Evolutionary conservation across 2,329 filamentous ascomycete genomes (phyloP).

Genomic region (Aspergillus awamori): DNA sequence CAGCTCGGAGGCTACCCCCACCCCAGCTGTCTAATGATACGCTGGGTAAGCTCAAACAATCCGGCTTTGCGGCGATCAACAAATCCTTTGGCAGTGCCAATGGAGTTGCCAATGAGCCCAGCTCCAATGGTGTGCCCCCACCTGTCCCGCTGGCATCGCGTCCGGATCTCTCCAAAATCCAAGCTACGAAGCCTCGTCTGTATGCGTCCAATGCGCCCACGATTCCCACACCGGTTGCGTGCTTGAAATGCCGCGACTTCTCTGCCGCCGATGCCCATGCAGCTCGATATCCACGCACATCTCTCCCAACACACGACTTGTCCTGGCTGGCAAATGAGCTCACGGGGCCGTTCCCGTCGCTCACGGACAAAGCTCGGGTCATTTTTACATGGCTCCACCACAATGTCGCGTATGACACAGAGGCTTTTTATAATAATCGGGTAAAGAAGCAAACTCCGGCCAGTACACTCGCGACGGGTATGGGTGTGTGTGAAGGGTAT

Average conservation of each 20-base stretch:
- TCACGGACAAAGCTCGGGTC: constrained; percentile 86
- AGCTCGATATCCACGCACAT: constrained; percentile 71
- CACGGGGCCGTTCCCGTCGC: constrained; percentile 75
- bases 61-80: constrained; percentile 54
- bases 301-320: constrained; percentile 69
- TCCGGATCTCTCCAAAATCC: constrained; percentile 60
- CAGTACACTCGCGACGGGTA: constrained; percentile 72
- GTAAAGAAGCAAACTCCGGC: constrained; percentile 69
- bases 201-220: constrained; percentile 24
- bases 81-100: constrained; percentile 31
- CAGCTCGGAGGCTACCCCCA: constrained; percentile 39
- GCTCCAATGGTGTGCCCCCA: constrained; percentile 39
- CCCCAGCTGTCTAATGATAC: constrained; percentile 37
- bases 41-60: constrained; percentile 43
- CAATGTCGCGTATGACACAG: constrained; percentile 83
- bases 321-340: constrained; percentile 76
- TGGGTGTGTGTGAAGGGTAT: constrained; percentile 91
- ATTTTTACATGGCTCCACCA: constrained; percentile 97
- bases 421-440: constrained; percentile 73
- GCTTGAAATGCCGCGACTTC: constrained; percentile 85
- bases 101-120: constrained; percentile 19
- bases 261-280: constrained; percentile 78
- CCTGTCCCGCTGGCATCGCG: constrained; percentile 59
- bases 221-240: constrained; percentile 45
- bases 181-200: constrained; percentile 55